A percentile compares a stretch with the other conserved stretches of the same genome.
phyloP scores from a whole-genome alignment of 1,284 basidiomycete species.

The Austroboletus rostrupii region DNA sequence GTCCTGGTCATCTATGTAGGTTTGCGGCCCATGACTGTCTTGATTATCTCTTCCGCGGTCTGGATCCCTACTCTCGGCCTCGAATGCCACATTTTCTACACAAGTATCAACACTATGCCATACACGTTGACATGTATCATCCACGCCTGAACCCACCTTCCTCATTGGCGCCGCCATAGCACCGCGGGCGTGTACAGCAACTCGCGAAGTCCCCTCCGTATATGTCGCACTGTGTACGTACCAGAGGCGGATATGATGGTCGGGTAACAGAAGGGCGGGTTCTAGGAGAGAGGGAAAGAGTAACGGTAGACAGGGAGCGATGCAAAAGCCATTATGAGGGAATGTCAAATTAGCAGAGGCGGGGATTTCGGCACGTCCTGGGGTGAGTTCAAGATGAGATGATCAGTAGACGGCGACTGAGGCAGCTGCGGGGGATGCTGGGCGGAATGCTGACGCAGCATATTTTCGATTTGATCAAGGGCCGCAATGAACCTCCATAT shows the following conservation, averaged over 20 bases:
- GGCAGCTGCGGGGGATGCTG: constrained; percentile 9
- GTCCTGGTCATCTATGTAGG: background rate
- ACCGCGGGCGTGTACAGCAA: constrained; percentile 59
- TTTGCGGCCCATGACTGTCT: background rate
- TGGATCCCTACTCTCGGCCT: background rate
- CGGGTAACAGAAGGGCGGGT: constrained; percentile 87
- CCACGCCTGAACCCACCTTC: constrained; percentile 35
- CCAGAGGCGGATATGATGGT: constrained; percentile 35
- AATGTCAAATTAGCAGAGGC: background rate
- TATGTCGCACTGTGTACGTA: constrained; percentile 38
- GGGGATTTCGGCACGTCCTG: background rate
- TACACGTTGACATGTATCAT: constrained; percentile 23
- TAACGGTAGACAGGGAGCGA: constrained; percentile 31
- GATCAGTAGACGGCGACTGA: background rate
- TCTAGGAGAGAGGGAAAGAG: constrained; percentile 44
- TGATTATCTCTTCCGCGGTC: background rate
- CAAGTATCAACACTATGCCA: background rate
- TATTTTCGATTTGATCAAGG: constrained; percentile 46
- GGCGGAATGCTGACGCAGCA: constrained; percentile 29
- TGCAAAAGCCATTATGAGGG: background rate
- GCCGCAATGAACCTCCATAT: constrained; percentile 54
- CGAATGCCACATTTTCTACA: background rate
- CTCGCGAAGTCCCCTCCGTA: constrained; percentile 65
- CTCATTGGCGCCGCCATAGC: constrained; percentile 68
- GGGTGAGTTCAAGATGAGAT: background rate